These are phyloP conservation scores for Gamsiella multidivaricata DNA, from an alignment of 192 early-diverging fungal species.

Conservation along the genomic window DNA sequence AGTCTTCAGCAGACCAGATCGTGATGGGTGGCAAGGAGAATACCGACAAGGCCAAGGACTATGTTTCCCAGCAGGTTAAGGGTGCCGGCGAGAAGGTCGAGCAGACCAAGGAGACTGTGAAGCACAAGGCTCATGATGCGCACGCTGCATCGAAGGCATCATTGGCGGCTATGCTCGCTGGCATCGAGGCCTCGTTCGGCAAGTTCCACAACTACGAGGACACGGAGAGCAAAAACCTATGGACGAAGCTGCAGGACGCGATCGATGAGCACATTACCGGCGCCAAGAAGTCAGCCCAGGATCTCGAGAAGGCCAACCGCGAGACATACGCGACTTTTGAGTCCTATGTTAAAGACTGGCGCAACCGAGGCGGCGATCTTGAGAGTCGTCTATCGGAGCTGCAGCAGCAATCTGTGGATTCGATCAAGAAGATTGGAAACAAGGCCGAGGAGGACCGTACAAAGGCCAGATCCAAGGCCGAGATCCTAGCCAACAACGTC, in stretches of 20 bases:
- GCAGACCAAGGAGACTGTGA: slow-evolving; percentile 18
- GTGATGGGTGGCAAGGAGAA: slow-evolving; percentile 18
- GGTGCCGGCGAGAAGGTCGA: slow-evolving; percentile 15
- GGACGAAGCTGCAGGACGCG: slow-evolving; percentile 37
- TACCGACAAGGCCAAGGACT: slow-evolving; percentile 26
- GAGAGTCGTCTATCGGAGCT: slow-evolving; percentile 23
- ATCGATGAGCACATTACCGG: slow-evolving; percentile 40
- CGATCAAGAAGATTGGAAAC: slow-evolving; percentile 33
- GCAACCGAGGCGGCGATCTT: slow-evolving; percentile 17
- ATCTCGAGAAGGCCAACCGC: slow-evolving; percentile 40
- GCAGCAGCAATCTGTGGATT: slow-evolving; percentile 11
- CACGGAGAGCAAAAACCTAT: slow-evolving; percentile 37
- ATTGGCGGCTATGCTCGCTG: slow-evolving; percentile 36
- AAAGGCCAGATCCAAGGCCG: slow-evolving; percentile 22
- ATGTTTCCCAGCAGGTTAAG: slow-evolving; percentile 13
- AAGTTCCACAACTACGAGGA: slow-evolving; percentile 44
- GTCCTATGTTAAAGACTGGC: slow-evolving; percentile 41
- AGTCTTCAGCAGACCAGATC: slow-evolving; percentile 6
- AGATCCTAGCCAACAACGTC: slow-evolving; percentile 32
- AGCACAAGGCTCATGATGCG: slow-evolving; percentile 32
- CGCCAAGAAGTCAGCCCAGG: slow-evolving; percentile 21
- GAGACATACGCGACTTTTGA: slow-evolving; percentile 39
- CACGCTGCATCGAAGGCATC: slow-evolving; percentile 26
- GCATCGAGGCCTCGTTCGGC: slow-evolving; percentile 31
- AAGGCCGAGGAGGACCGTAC: slow-evolving; percentile 17